These are phyloP conservation scores for Leccinum griseonigrum DNA, from an alignment of 1,284 basidiomycete genomes.

Conservation along the genomic window DNA sequence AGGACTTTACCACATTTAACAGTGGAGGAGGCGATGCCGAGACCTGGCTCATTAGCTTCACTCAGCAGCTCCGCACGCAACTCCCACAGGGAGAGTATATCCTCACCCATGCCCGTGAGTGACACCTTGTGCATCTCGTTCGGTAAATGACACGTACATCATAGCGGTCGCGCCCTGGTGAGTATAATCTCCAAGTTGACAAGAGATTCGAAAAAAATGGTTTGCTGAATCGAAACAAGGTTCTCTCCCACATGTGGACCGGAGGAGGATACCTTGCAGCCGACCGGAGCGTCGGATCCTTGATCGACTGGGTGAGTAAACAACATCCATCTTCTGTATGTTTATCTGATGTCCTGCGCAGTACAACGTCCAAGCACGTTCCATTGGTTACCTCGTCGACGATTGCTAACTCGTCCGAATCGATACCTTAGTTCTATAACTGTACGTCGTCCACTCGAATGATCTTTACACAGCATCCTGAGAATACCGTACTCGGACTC, in stretches of 20 bases:
- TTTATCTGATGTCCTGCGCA: slow-evolving; percentile 1
- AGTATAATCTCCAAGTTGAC: not conserved
- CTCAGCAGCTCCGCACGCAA: slow-evolving; percentile 34
- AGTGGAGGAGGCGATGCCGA: slow-evolving; percentile 36
- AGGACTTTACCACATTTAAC: slow-evolving; percentile 30
- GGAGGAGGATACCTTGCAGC: slow-evolving; percentile 54
- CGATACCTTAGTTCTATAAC: slow-evolving; percentile 53
- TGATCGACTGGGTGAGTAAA: slow-evolving; percentile 49
- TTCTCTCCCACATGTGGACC: slow-evolving; percentile 28
- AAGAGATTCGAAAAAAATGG: not conserved
- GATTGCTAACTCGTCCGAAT: not conserved
- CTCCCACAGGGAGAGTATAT: slow-evolving; percentile 40
- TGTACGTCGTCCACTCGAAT: slow-evolving; percentile 37
- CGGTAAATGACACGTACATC: not conserved
- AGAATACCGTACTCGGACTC: not conserved
- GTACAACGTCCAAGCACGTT: slow-evolving; percentile 47
- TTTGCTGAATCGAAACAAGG: slow-evolving; percentile 12
- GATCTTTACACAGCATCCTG: not conserved
- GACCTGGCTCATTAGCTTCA: slow-evolving; percentile 46
- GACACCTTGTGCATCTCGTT: not conserved
- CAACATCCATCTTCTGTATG: not conserved
- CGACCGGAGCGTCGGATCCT: slow-evolving; percentile 50
- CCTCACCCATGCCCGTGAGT: slow-evolving; percentile 40
- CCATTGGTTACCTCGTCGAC: not conserved
- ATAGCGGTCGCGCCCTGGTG: slow-evolving; percentile 32